Conservation (phyloP, 768 basidiomycete species). For the Mycena filopes region DNA sequence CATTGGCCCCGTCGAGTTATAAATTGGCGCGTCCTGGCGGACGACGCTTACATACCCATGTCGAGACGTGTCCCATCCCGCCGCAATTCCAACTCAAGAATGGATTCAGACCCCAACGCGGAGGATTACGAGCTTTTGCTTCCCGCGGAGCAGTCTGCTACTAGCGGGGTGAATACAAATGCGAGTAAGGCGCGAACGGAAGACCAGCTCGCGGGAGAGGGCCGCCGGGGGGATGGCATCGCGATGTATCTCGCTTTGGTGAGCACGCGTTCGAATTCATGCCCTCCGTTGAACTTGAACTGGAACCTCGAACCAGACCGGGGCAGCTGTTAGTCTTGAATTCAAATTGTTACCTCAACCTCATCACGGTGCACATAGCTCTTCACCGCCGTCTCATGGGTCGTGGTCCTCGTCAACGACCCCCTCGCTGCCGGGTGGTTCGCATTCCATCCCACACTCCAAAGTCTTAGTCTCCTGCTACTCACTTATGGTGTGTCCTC, state of each 20-base stretch:
- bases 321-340: conserved; percentile 15
- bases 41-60: too few relatives aligned
- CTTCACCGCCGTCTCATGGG: conserved; percentile 56
- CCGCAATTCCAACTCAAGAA: not conserved
- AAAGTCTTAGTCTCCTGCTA: conserved; percentile 63
- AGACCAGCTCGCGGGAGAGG: conserved; percentile 49
- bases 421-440: conserved; percentile 68
- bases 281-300: too few relatives aligned
- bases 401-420: conserved; percentile 54
- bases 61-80: conserved; percentile 5
- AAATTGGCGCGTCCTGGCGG: too few relatives aligned
- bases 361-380: too few relatives aligned
- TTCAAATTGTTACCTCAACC: too few relatives aligned
- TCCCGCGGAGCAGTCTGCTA: conserved; percentile 25
- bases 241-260: conserved; percentile 54
- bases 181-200: conserved; percentile 37
- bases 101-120: conserved; percentile 29
- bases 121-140: conserved; percentile 43
- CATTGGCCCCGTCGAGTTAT: too few relatives aligned
- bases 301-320: conserved; percentile 1
- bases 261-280: conserved; percentile 33
- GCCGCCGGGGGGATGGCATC: conserved; percentile 50
- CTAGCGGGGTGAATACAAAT: too few relatives aligned
- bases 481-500: conserved; percentile 63
- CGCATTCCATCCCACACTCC: conserved; percentile 71